phyloP scores from a whole-genome alignment of 2,329 filamentous ascomycete species.

The Tolypocladium endophyticum region DNA sequence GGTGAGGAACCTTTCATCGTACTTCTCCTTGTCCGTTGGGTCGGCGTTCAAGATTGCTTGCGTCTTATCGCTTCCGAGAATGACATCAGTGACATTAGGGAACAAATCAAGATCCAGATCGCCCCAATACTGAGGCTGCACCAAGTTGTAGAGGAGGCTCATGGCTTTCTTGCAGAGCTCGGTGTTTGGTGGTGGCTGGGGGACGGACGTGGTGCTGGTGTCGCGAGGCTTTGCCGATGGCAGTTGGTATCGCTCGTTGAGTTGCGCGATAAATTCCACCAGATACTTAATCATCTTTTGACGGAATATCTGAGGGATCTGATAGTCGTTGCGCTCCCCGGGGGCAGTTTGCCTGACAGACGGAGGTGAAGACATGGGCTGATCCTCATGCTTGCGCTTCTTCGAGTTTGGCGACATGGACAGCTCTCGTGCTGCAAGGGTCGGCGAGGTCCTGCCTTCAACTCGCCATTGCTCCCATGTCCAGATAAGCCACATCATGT shows the following conservation, averaged over 20 bases:
- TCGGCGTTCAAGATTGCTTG: conserved; percentile 47
- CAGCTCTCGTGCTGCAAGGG: conserved; percentile 20
- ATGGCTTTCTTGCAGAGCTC: conserved; percentile 84
- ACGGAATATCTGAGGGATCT: conserved; percentile 55
- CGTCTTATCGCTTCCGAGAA: conserved; percentile 74
- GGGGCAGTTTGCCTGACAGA: conserved; percentile 28
- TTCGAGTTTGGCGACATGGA: conserved; percentile 62
- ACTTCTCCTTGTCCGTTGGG: conserved; percentile 55
- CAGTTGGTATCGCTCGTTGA: conserved; percentile 75
- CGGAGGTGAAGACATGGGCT: conserved; percentile 43
- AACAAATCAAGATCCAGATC: conserved; percentile 89
- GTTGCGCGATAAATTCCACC: conserved; percentile 84
- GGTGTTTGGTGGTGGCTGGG: conserved; percentile 44
- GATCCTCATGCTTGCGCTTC: conserved; percentile 62
- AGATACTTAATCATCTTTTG: conserved; percentile 87
- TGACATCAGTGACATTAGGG: conserved; percentile 77
- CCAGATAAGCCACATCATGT: conserved; percentile 84
- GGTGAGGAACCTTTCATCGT: conserved; percentile 75
- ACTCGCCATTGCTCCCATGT: conserved; percentile 83
- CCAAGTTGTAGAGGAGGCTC: conserved; percentile 67
- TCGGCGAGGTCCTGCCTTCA: conserved; percentile 37
- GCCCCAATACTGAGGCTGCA: conserved; percentile 82
- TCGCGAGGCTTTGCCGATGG: conserved; percentile 60
- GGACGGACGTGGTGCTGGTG: conserved; percentile 28
- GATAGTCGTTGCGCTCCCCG: conserved; percentile 52